A percentile compares a stretch with the other conserved stretches of the same genome.
Evolutionary conservation across 2,329 filamentous ascomycete genomes (phyloP).

Genomic region (Alternaria tenuissima): DNA sequence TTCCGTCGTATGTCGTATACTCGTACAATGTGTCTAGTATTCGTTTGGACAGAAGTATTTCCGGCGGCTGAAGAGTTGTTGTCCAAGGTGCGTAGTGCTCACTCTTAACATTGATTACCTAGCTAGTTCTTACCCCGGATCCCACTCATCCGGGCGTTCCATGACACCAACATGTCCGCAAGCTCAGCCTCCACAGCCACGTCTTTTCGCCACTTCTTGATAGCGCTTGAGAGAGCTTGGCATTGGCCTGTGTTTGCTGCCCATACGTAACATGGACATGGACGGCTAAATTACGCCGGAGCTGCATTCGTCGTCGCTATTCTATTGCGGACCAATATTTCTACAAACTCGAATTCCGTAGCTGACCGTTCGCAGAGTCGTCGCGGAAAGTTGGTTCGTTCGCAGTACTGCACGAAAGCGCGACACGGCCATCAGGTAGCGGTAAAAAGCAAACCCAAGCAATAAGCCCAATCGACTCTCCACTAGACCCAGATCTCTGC

Average conservation of each 20-base stretch:
- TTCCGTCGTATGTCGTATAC: not conserved
- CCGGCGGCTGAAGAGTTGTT: not conserved
- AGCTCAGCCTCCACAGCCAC: constrained; percentile 29
- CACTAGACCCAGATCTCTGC: not conserved
- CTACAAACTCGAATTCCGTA: not conserved
- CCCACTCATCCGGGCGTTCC: constrained; percentile 5
- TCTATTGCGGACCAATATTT: not conserved
- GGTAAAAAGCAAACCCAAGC: not conserved
- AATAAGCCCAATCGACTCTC: not conserved
- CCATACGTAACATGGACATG: not conserved
- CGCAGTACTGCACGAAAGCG: not conserved
- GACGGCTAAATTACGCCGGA: not conserved
- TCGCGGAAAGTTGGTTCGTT: not conserved
- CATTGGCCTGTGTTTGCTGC: not conserved
- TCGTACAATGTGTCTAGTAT: not conserved
- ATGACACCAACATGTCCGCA: constrained; percentile 16
- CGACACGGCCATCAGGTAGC: not conserved
- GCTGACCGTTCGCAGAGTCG: not conserved
- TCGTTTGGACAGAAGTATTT: not conserved
- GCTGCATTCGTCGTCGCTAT: not conserved
- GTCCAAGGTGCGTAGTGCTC: not conserved
- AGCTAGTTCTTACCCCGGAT: constrained; percentile 3
- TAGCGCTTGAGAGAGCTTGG: not conserved
- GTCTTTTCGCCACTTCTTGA: constrained; percentile 5
- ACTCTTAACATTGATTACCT: not conserved